These are phyloP conservation scores for Rosa hybrid DNA, from an alignment of 331 rosid species.

Conservation along the genomic window DNA sequence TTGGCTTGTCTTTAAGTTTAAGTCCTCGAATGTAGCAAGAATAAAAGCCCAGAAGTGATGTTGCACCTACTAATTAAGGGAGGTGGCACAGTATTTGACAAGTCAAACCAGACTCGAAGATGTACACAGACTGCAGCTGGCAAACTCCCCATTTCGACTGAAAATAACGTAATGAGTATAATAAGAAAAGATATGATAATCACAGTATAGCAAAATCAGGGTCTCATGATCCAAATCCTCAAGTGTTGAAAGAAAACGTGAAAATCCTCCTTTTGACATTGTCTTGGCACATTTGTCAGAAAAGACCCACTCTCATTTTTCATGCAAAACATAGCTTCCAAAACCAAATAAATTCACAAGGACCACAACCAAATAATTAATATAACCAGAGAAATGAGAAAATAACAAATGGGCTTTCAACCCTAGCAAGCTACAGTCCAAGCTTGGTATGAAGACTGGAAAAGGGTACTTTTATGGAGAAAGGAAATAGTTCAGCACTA, in stretches of 20 bases:
- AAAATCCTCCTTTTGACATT: not conserved
- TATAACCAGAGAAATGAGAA: not conserved
- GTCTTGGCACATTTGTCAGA: not conserved
- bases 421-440: not conserved
- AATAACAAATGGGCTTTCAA: not conserved
- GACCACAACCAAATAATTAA: not conserved
- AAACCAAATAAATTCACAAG: not conserved
- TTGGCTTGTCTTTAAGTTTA: not conserved
- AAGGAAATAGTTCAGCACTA: not conserved
- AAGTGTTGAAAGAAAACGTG: not conserved
- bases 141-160: not conserved
- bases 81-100: not conserved
- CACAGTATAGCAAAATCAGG: not conserved
- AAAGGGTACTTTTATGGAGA: not conserved
- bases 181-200: not conserved
- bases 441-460: not conserved
- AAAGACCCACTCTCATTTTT: not conserved
- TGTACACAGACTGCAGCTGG: not conserved
- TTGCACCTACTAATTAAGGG: not conserved
- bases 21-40: not conserved
- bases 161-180: not conserved
- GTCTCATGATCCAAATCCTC: conserved; percentile 2
- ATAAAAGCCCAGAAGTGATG: not conserved
- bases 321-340: not conserved
- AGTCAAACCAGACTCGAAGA: not conserved